Evolutionary conservation across 805 yeast genomes (phyloP).

Genomic region (Kodamaea kakaduensis): DNA sequence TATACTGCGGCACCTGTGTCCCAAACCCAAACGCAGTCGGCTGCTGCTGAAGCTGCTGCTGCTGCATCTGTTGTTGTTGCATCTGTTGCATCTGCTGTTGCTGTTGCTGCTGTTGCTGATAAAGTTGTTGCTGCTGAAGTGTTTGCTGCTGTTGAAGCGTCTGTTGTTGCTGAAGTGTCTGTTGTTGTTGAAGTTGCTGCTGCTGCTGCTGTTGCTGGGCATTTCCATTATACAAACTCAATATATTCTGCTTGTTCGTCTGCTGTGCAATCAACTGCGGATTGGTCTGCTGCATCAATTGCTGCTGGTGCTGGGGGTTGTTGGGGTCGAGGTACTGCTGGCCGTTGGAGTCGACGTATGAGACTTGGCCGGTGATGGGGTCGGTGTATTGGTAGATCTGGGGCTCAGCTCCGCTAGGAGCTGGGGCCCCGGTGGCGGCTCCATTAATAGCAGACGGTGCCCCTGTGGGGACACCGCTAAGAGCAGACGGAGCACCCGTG

Average conservation of each 20-base stretch:
- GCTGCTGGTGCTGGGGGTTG: slow-evolving; percentile 42
- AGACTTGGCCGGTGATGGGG: slow-evolving; percentile 63
- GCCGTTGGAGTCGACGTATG: slow-evolving; percentile 64
- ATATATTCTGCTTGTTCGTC: slow-evolving; percentile 34
- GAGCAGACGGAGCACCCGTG: slow-evolving; percentile 1
- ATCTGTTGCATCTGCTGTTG: slow-evolving; percentile 11
- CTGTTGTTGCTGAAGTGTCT: slow-evolving; percentile 9
- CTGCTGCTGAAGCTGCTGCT: slow-evolving; percentile 10
- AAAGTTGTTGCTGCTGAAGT: slow-evolving; percentile 9
- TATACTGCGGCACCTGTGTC: slow-evolving; percentile 9
- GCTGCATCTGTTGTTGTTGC: slow-evolving; percentile 13
- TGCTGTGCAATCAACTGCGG: slow-evolving; percentile 24
- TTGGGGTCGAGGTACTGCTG: slow-evolving; percentile 56
- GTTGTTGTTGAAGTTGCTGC: slow-evolving; percentile 8
- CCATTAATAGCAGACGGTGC: slow-evolving; percentile 10
- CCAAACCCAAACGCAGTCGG: slow-evolving; percentile 9
- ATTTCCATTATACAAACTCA: slow-evolving; percentile 43
- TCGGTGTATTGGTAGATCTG: slow-evolving; percentile 68
- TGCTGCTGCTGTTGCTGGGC: slow-evolving; percentile 13
- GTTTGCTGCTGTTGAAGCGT: slow-evolving; percentile 6
- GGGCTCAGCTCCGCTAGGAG: slow-evolving; percentile 19
- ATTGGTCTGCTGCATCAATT: slow-evolving; percentile 24
- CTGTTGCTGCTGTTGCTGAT: slow-evolving; percentile 13
- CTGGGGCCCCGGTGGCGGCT: slow-evolving; percentile 12
- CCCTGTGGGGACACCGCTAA: slow-evolving; percentile 3